Base-by-base conservation (phyloP, 2,329 filamentous ascomycete species). In the Coccinonectria pachysandricola region DNA sequence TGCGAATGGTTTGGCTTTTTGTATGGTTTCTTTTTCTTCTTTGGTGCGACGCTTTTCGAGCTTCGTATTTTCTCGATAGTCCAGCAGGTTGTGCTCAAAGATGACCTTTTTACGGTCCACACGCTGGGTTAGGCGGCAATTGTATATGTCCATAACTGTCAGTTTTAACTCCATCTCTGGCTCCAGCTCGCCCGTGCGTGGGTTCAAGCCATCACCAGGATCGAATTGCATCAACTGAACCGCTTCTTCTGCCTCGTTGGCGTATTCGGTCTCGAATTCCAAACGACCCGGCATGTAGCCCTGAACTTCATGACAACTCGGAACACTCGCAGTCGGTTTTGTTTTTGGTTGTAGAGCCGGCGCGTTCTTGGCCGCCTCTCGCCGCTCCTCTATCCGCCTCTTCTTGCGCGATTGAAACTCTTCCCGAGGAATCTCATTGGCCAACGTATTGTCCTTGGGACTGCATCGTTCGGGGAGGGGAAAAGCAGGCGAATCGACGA, bases 221-320 rank as follows among this genome's bases (percentile, higher is more conserved):
- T 96, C 88, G 47, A 98, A 98, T 38, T 92, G 82, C 87, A 98
- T 96, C 37, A 93, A 78, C 53, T 98, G 91, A 3, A 98, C 91
- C 0, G 88, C 88, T 57, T 96, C 92, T 59, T 98, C 91, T 1
- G 91, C 91, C 47, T 98, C 91, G 47, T 98, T 98, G 48, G 88
- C 83, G 50, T 94, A 91, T 47, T 98, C 91, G 0, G 84, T 95
- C 64, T 98, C 91, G 39, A 98, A 98, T 49, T 98, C 91, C 39
- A 98, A 59, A 20, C 91, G 85, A 22, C 91, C 91, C 3, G 91
- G 91, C 91, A 98, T 98, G 53, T 93, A 98, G 3, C 91, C 91
- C 56, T 95, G 86, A 19, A 98, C 91, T 56, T 98, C 91, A 61
- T 98, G 91, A 54, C 91, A 98, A 17, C 86, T 80, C 1, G 91